These are phyloP conservation scores for Claviceps spartinae DNA, from an alignment of 2,329 filamentous ascomycete genomes.

Conservation along the genomic window DNA sequence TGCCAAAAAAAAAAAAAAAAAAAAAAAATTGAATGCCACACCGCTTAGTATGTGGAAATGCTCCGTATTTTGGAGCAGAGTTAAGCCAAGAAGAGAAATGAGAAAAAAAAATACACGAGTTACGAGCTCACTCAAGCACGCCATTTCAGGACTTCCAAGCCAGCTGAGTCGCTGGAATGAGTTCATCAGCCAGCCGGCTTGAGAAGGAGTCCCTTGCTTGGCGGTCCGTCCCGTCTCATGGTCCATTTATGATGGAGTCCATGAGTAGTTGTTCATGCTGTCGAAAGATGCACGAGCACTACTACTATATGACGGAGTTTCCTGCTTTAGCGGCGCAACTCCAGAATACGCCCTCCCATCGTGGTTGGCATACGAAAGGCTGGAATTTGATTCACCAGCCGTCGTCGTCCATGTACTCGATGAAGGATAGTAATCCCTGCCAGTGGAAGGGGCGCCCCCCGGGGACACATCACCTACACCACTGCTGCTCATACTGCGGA, in stretches of 20 bases:
- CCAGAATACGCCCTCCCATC: conserved; percentile 20
- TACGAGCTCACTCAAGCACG: background rate
- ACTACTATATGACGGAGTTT: conserved; percentile 27
- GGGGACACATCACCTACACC: conserved; percentile 20
- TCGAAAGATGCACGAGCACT: conserved; percentile 31
- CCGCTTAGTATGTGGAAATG: background rate
- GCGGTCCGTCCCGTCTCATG: background rate
- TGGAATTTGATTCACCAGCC: conserved; percentile 31
- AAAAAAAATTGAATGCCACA: background rate
- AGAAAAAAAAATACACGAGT: background rate
- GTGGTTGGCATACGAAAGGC: conserved; percentile 30
- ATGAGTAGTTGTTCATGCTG: conserved; percentile 42
- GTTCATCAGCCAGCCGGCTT: background rate
- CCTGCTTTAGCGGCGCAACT: conserved; percentile 18
- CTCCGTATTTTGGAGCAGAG: background rate
- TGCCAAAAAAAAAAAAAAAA: no score
- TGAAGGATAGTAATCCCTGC: conserved; percentile 41
- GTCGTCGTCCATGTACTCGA: conserved; percentile 38
- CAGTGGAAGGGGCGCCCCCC: conserved; percentile 14
- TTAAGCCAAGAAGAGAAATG: background rate
- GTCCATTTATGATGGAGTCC: conserved; percentile 33
- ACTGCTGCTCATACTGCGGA: conserved; percentile 15
- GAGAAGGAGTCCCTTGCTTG: background rate
- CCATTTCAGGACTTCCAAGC: background rate
- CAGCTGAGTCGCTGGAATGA: background rate